A percentile compares a stretch with the other conserved stretches of the same genome.
Conservation (phyloP, 2,329 filamentous ascomycete genomes). For the Xylaria sp. region DNA sequence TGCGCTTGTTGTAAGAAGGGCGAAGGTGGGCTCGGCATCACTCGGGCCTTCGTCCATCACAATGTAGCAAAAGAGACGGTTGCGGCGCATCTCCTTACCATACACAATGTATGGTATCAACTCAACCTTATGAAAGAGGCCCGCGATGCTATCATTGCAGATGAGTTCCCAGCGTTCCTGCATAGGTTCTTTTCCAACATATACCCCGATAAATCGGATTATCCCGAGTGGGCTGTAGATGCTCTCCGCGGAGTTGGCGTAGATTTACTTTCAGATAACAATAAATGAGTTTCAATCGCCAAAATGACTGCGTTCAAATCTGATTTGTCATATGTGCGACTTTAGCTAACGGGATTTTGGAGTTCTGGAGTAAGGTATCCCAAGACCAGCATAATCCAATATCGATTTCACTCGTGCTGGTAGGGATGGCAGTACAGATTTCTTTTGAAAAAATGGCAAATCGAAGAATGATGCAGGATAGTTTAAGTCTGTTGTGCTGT, state of each 20-base stretch:
- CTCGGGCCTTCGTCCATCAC: conserved; percentile 90
- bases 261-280: conserved; percentile 64
- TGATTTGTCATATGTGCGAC: neutral
- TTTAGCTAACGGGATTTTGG: neutral
- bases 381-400: neutral
- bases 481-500: neutral
- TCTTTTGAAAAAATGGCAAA: neutral
- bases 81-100: conserved; percentile 83
- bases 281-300: conserved; percentile 21
- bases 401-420: neutral
- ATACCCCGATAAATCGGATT: conserved; percentile 73
- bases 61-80: conserved; percentile 94
- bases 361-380: neutral
- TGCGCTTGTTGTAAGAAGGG: conserved; percentile 79
- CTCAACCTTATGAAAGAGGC: conserved; percentile 81
- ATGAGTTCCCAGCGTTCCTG: conserved; percentile 82
- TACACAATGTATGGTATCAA: conserved; percentile 96
- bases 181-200: conserved; percentile 79
- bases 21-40: conserved; percentile 81
- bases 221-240: conserved; percentile 85
- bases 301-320: neutral
- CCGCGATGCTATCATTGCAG: conserved; percentile 81
- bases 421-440: neutral
- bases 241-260: conserved; percentile 84
- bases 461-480: neutral